Percentiles rank a stretch among this genome's conserved stretches.
These are phyloP conservation scores for Pittosporum tobira DNA, from an alignment of 129 eudicot species.

Conservation along the genomic window DNA sequence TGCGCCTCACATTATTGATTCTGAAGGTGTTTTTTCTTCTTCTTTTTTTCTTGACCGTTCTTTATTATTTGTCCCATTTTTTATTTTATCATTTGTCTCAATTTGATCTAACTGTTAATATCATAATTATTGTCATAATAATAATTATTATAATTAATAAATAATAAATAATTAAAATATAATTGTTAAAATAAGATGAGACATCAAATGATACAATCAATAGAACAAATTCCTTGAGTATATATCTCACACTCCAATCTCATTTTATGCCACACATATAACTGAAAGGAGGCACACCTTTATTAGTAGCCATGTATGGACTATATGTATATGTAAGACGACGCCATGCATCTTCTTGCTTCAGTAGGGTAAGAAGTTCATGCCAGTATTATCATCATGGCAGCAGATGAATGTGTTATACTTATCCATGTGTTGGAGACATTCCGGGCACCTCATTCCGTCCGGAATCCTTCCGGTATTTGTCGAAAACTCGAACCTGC, in stretches of 20 bases:
- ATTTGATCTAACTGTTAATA: too few species aligned
- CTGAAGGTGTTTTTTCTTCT: too few species aligned
- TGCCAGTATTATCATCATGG: slow-evolving; percentile 41
- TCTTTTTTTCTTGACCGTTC: too few species aligned
- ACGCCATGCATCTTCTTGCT: neutral
- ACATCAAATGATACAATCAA: too few species aligned
- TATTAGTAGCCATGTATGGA: slow-evolving; percentile 1
- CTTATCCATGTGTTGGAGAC: slow-evolving; percentile 65
- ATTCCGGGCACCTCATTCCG: slow-evolving; percentile 71
- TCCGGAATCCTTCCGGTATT: slow-evolving; percentile 53
- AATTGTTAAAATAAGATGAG: too few species aligned
- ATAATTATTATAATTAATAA: too few species aligned
- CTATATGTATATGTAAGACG: neutral
- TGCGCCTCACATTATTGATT: too few species aligned
- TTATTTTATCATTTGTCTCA: too few species aligned
- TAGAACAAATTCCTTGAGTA: too few species aligned
- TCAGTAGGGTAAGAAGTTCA: slow-evolving; percentile 30
- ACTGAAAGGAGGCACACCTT: neutral
- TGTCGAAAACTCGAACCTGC: slow-evolving; percentile 54
- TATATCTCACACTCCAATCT: neutral
- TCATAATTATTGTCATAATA: too few species aligned
- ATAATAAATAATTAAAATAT: too few species aligned
- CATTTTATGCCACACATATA: neutral
- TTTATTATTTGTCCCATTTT: too few species aligned
- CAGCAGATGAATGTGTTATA: slow-evolving; percentile 65